phyloP scores from a whole-genome alignment of 2,329 filamentous ascomycete genomes.

The Xylariaceae sp. region DNA sequence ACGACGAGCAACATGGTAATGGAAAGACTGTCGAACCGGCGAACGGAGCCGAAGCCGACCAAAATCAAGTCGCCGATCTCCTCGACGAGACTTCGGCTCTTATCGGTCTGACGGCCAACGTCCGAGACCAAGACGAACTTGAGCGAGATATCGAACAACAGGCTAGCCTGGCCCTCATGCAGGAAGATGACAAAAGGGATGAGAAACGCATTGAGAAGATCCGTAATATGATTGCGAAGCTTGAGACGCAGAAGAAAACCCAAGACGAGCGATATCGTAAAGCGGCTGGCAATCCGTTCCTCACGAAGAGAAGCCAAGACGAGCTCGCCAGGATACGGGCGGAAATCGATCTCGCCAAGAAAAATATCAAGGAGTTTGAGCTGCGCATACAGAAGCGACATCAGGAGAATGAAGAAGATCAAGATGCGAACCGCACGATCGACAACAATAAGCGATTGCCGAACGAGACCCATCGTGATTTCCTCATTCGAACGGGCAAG shows the following conservation, averaged over 20 bases:
- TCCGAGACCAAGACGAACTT: conserved; percentile 82
- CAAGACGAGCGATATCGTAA: conserved; percentile 44
- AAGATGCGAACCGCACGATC: conserved; percentile 33
- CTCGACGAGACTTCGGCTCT: conserved; percentile 57
- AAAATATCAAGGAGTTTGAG: conserved; percentile 75
- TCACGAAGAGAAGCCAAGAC: conserved; percentile 54
- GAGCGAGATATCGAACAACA: conserved; percentile 75
- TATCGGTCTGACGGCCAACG: conserved; percentile 58
- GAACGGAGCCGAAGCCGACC: neutral
- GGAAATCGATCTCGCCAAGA: conserved; percentile 59
- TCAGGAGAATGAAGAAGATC: conserved; percentile 41
- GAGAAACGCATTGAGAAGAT: conserved; percentile 57
- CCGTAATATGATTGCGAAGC: conserved; percentile 49
- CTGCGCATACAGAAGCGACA: conserved; percentile 73
- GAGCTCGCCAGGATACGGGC: conserved; percentile 63
- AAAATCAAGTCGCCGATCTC: conserved; percentile 2
- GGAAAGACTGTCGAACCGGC: neutral
- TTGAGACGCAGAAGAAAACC: conserved; percentile 59
- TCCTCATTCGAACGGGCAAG: conserved; percentile 90
- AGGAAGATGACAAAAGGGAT: conserved; percentile 59
- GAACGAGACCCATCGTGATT: conserved; percentile 81
- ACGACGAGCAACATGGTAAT: neutral
- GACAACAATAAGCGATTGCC: conserved; percentile 57
- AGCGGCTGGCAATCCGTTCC: conserved; percentile 41
- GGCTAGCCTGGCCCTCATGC: conserved; percentile 54